Conservation (phyloP, 2,329 filamentous ascomycete species). For the Sporothrix schenckii region DNA sequence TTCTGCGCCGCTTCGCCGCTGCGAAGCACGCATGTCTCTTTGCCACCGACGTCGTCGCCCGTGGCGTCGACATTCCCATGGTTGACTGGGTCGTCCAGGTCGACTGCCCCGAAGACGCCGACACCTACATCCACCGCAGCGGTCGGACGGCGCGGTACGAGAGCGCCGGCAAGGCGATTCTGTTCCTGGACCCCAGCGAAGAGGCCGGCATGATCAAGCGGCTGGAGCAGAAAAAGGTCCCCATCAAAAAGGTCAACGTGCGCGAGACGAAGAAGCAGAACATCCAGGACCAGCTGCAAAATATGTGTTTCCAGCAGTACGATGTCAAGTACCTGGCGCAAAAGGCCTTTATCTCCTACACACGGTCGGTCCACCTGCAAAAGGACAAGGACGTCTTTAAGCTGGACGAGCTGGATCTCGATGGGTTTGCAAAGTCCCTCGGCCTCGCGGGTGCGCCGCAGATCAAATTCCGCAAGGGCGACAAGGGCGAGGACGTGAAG, state of each 20-base stretch:
- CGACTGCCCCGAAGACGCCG: constrained; percentile 95
- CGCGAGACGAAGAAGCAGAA: constrained; percentile 86
- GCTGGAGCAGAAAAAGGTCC: constrained; percentile 86
- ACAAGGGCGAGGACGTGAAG: constrained; percentile 75
- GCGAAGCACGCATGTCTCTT: constrained; percentile 87
- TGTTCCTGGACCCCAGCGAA: constrained; percentile 91
- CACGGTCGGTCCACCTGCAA: constrained; percentile 81
- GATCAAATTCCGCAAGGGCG: constrained; percentile 80
- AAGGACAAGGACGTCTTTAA: constrained; percentile 92
- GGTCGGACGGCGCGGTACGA: constrained; percentile 94
- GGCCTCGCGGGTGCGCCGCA: constrained; percentile 89
- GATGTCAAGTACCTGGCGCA: constrained; percentile 94
- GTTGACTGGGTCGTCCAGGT: constrained; percentile 99
- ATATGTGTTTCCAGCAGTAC: constrained; percentile 93
- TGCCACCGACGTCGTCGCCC: constrained; percentile 90
- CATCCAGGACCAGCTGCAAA: constrained; percentile 83
- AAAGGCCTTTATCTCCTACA: constrained; percentile 92
- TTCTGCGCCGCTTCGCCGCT: constrained; percentile 78
- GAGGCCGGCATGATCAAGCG: constrained; percentile 87
- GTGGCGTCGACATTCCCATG: constrained; percentile 92
- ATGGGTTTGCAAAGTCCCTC: constrained; percentile 81
- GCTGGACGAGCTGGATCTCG: constrained; percentile 77
- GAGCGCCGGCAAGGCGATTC: constrained; percentile 79
- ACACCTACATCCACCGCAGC: constrained; percentile 96
- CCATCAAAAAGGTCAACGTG: constrained; percentile 82